Conservation (phyloP, 2,329 filamentous ascomycete species). For the Xylaria digitata region DNA sequence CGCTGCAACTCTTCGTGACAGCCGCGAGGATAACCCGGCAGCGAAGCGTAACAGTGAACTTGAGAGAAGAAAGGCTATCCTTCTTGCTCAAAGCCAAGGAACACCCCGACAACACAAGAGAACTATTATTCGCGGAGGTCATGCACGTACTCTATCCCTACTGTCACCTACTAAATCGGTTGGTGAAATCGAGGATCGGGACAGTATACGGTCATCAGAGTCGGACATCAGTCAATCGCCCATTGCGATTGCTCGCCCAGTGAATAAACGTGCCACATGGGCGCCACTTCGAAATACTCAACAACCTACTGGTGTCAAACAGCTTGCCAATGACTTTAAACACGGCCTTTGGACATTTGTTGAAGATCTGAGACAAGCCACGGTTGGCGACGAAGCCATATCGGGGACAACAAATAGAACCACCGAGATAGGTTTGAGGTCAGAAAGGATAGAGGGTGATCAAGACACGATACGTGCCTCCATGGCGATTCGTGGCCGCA, state of each 20-base stretch:
- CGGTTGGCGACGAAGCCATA: conserved; percentile 91
- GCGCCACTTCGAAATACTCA: conserved; percentile 62
- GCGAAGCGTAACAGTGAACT: conserved; percentile 67
- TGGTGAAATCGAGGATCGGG: conserved; percentile 59
- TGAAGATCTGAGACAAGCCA: conserved; percentile 94
- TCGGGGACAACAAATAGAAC: conserved; percentile 61
- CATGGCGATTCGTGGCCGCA: conserved; percentile 55
- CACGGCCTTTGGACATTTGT: conserved; percentile 94
- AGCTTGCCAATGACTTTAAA: conserved; percentile 89
- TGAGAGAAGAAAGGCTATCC: conserved; percentile 77
- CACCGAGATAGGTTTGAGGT: conserved; percentile 48
- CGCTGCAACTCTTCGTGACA: conserved; percentile 38
- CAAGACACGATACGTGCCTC: conserved; percentile 62
- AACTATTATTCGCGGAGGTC: conserved; percentile 75
- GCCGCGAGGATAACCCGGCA: conserved; percentile 55
- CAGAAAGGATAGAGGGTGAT: conserved; percentile 48
- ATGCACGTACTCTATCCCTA: conserved; percentile 77
- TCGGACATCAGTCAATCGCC: conserved; percentile 48
- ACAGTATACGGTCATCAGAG: conserved; percentile 56
- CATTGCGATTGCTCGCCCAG: conserved; percentile 52
- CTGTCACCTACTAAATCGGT: conserved; percentile 74
- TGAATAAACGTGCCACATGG: conserved; percentile 70
- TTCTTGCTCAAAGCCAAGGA: conserved; percentile 61
- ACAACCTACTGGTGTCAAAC: conserved; percentile 66
- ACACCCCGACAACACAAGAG: conserved; percentile 59